phyloP scores from a whole-genome alignment of 495 filamentous ascomycete species.

The Parathielavia appendiculata region DNA sequence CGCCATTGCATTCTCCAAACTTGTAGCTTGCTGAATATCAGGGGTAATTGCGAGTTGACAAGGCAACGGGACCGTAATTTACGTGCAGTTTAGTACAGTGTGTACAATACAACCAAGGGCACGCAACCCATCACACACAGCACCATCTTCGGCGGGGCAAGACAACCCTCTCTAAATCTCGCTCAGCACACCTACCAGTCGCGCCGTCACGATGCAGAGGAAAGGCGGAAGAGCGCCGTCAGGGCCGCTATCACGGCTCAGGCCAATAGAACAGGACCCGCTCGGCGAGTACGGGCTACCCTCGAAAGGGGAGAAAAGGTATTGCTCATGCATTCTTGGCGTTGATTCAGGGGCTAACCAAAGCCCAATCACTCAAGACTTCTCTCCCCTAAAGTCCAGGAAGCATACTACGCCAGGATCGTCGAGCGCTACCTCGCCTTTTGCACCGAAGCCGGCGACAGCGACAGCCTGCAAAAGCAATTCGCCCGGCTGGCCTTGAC shows the following conservation, averaged over 20 bases:
- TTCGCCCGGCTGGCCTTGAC: constrained; percentile 60
- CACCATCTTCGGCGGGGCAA: constrained; percentile 2
- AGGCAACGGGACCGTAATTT: neutral
- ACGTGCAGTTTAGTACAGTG: too few species aligned
- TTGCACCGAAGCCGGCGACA: constrained; percentile 61
- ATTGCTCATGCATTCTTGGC: neutral
- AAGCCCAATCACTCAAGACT: constrained; percentile 74
- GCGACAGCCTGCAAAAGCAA: constrained; percentile 64
- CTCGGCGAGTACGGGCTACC: constrained; percentile 74
- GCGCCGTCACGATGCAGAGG: constrained; percentile 24
- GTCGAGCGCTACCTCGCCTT: constrained; percentile 82
- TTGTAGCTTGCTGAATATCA: too few species aligned
- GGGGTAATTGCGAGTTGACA: neutral
- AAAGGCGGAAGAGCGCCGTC: constrained; percentile 45
- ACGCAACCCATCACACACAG: neutral
- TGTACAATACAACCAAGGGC: neutral
- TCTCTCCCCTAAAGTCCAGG: constrained; percentile 67
- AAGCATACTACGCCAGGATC: constrained; percentile 80
- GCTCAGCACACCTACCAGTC: neutral
- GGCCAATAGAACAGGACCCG: constrained; percentile 62
- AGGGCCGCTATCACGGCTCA: constrained; percentile 61
- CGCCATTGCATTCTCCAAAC: too few species aligned
- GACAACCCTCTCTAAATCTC: neutral
- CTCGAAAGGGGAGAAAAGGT: constrained; percentile 74
- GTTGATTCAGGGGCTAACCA: constrained; percentile 11